These are phyloP conservation scores for Hemileia vastatrix DNA, from an alignment of 1,284 basidiomycete species.

Conservation along the genomic window DNA sequence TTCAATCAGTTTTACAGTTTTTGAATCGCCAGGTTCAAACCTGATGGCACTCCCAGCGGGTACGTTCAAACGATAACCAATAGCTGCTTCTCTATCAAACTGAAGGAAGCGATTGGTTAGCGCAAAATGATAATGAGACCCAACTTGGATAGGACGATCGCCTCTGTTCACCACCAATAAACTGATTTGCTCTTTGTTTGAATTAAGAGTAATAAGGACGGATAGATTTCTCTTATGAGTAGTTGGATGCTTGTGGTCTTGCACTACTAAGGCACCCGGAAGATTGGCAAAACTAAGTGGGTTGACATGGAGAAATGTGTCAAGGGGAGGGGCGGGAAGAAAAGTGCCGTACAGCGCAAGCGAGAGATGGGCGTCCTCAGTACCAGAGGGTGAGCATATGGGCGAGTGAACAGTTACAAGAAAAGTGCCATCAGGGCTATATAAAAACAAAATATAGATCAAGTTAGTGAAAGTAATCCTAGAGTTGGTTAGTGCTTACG, in stretches of 20 bases:
- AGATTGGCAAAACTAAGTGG: conserved; percentile 54
- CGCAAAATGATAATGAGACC: conserved; percentile 81
- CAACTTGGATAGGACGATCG: conserved; percentile 87
- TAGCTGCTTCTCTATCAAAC: conserved; percentile 71
- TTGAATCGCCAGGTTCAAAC: conserved; percentile 86
- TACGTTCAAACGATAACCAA: conserved; percentile 82
- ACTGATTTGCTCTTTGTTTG: conserved; percentile 58
- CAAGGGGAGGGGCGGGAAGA: conserved; percentile 62
- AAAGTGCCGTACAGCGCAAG: conserved; percentile 87
- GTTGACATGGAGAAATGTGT: conserved; percentile 22
- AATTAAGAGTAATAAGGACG: conserved; percentile 61
- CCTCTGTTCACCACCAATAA: conserved; percentile 83
- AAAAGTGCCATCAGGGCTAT: conserved; percentile 55
- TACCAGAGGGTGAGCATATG: conserved; percentile 78
- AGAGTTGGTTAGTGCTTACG: too few relatives aligned
- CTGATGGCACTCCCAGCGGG: conserved; percentile 87
- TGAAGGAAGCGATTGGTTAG: conserved; percentile 73
- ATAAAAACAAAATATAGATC: conserved; percentile 35
- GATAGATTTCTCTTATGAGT: too few relatives aligned
- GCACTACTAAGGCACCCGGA: conserved; percentile 54
- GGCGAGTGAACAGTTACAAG: conserved; percentile 64
- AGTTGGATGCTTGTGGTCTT: conserved; percentile 22
- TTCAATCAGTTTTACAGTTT: conserved; percentile 69
- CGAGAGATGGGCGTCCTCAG: conserved; percentile 64
- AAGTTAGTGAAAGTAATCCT: conserved; percentile 5